These are phyloP conservation scores for Nicotiana otophora DNA, from an alignment of 257 asterid species.

Conservation along the genomic window DNA sequence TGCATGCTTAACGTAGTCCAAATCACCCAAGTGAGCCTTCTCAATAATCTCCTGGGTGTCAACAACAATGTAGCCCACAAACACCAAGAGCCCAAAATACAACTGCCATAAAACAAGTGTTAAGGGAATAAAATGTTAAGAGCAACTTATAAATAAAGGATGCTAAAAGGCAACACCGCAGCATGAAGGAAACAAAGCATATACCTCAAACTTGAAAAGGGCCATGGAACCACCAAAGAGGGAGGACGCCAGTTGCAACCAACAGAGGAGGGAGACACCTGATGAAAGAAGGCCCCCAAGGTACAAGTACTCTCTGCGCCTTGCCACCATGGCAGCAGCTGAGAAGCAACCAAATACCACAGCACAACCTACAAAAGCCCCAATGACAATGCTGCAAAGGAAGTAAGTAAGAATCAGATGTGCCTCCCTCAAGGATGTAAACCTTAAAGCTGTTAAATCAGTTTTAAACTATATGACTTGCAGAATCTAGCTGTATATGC, in stretches of 20 bases:
- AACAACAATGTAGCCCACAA: slow-evolving; percentile 89
- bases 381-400: slow-evolving; percentile 56
- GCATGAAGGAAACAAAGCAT: not conserved
- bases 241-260: slow-evolving; percentile 88
- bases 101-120: slow-evolving; percentile 37
- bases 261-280: slow-evolving; percentile 76
- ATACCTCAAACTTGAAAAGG: slow-evolving; percentile 88
- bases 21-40: slow-evolving; percentile 81
- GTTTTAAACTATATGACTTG: not conserved
- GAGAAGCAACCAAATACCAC: slow-evolving; percentile 94
- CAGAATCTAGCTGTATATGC: not conserved
- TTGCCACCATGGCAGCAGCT: slow-evolving; percentile 92
- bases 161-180: not conserved
- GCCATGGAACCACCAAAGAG: slow-evolving; percentile 86
- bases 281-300: slow-evolving; percentile 87
- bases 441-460: not conserved
- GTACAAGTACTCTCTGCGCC: slow-evolving; percentile 87
- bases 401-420: not conserved
- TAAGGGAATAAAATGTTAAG: not conserved
- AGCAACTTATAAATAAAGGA: not conserved
- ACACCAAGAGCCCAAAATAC: slow-evolving; percentile 89
- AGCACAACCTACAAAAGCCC: slow-evolving; percentile 86
- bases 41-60: slow-evolving; percentile 93
- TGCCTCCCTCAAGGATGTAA: not conserved
- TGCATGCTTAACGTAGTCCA: slow-evolving; percentile 84